Evolutionary conservation across 139 green algal genomes (phyloP).

Genomic region (Chlamydomonas asymmetrica): DNA sequence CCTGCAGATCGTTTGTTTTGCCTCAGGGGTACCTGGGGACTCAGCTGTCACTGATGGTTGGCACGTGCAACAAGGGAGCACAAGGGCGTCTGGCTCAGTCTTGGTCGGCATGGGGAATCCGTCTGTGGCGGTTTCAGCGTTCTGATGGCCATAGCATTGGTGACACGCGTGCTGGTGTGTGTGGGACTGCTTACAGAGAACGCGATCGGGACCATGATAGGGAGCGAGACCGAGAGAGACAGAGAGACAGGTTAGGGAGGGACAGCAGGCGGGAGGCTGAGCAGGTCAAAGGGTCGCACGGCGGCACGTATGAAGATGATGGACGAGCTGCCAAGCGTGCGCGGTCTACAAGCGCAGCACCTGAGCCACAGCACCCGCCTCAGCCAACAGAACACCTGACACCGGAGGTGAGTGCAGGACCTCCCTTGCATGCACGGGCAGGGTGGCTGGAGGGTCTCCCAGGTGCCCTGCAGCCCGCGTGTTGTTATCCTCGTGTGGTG

Average conservation of each 20-base stretch:
- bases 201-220: slow-evolving; percentile 23
- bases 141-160: not conserved
- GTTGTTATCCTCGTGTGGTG: not conserved
- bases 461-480: not conserved
- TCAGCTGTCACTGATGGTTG: no score
- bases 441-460: not conserved
- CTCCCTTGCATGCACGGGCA: not conserved
- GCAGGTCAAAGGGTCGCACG: slow-evolving; percentile 6
- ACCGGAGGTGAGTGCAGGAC: not conserved
- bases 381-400: slow-evolving; percentile 3
- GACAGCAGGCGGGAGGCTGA: slow-evolving; percentile 12
- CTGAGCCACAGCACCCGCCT: not conserved
- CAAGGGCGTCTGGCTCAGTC: not conserved
- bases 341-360: not conserved
- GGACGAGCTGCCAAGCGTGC: not conserved
- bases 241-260: not conserved
- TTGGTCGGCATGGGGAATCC: no score
- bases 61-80: slow-evolving; percentile 13
- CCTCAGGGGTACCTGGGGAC: no score
- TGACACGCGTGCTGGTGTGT: not conserved
- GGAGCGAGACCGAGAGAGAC: slow-evolving; percentile 9
- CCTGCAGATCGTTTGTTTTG: no score
- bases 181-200: slow-evolving; percentile 10
- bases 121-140: not conserved
- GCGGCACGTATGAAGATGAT: slow-evolving; percentile 4